Conservation (phyloP, 768 basidiomycete genomes). For the Boletales sp. region DNA sequence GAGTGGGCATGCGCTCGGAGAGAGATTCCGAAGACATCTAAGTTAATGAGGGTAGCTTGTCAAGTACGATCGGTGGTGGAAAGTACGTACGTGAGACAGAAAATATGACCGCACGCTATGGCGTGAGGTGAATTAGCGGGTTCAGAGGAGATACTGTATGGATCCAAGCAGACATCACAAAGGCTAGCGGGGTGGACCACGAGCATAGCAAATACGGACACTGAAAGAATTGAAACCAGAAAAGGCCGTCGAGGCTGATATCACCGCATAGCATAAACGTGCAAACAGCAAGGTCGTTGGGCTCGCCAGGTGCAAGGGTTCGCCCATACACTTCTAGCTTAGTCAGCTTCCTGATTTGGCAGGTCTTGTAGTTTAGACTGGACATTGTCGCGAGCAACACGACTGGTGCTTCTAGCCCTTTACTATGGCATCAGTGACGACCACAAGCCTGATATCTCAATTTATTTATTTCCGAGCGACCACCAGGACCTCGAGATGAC, state of each 20-base stretch:
- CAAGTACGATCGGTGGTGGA: conserved; percentile 10
- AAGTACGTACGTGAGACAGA: conserved; percentile 59
- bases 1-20: conserved; percentile 57
- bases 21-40: conserved; percentile 54
- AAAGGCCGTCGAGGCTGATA: conserved; percentile 23
- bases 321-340: conserved; percentile 9
- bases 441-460: too few relatives aligned
- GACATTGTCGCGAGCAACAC: too few relatives aligned
- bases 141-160: conserved; percentile 49
- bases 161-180: conserved; percentile 75
- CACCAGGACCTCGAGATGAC: too few relatives aligned
- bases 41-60: not conserved
- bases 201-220: conserved; percentile 42
- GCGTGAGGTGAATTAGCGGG: conserved; percentile 56
- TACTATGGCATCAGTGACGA: too few relatives aligned
- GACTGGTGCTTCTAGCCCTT: too few relatives aligned
- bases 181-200: conserved; percentile 66
- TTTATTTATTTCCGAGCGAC: too few relatives aligned
- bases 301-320: conserved; percentile 18
- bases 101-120: conserved; percentile 76
- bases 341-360: conserved; percentile 21
- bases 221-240: conserved; percentile 22
- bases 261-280: conserved; percentile 35
- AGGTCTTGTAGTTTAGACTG: conserved; percentile 14
- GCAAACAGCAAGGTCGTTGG: conserved; percentile 19